Evolutionary conservation across 2,329 filamentous ascomycete species (phyloP).

Genomic region (Ilyonectria robusta): DNA sequence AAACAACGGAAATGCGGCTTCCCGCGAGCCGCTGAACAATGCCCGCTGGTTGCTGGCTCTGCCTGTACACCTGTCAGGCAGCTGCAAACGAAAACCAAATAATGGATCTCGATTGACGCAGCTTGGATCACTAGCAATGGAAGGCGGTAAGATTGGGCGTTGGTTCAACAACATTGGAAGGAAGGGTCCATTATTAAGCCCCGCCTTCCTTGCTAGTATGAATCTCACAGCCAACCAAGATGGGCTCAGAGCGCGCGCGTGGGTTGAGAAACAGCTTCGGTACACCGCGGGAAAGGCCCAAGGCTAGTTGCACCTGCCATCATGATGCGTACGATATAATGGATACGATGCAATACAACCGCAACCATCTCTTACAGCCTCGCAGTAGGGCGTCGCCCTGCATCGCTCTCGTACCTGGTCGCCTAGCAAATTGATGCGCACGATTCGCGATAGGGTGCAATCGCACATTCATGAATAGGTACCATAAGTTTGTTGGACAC

Average conservation of each 20-base stretch:
- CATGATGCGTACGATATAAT: neutral
- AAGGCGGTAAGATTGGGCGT: neutral
- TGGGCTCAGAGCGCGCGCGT: neutral
- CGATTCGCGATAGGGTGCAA: too few relatives aligned
- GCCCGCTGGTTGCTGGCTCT: neutral
- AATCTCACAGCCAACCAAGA: neutral
- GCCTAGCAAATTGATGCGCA: too few relatives aligned
- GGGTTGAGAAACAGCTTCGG: neutral
- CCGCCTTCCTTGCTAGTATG: constrained; percentile 1
- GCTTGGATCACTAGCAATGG: neutral
- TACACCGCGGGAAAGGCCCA: neutral
- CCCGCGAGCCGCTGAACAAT: neutral
- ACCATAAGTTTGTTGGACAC: neutral
- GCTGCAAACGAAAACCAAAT: neutral
- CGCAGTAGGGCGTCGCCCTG: too few relatives aligned
- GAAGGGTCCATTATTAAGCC: neutral
- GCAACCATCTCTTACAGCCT: too few relatives aligned
- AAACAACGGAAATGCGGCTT: constrained; percentile 9
- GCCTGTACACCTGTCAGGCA: neutral
- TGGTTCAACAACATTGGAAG: neutral
- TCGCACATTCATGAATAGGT: neutral
- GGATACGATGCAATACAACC: too few relatives aligned
- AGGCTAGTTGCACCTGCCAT: neutral
- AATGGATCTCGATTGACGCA: neutral
- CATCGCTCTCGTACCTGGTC: too few relatives aligned